A percentile compares a stretch with the other conserved stretches of the same genome.
Evolutionary conservation across 2,329 filamentous ascomycete species (phyloP).

Genomic region (Nemania diffusa): DNA sequence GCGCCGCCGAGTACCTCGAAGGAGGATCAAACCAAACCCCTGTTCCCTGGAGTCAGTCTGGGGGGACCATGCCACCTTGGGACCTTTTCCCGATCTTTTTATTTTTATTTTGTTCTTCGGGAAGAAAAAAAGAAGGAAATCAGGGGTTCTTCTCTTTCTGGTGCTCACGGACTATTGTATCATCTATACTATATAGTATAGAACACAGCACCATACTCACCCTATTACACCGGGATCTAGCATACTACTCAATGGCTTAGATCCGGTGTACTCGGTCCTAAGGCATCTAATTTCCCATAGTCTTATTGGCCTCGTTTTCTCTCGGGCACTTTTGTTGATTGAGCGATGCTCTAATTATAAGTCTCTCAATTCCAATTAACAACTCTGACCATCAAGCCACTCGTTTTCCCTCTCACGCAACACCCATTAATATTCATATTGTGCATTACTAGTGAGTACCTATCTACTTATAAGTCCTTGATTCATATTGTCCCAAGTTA

Average conservation of each 20-base stretch:
- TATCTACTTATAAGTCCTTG: conserved; percentile 4
- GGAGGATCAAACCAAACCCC: conserved; percentile 31
- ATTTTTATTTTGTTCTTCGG: neutral
- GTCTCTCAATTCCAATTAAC: neutral
- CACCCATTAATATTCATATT: neutral
- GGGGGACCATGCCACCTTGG: neutral
- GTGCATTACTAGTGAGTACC: conserved; percentile 15
- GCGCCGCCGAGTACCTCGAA: conserved; percentile 2
- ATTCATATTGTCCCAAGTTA: conserved; percentile 12
- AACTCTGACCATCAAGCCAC: conserved; percentile 13
- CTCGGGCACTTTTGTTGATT: neutral
- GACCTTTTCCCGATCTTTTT: neutral
- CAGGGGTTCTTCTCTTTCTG: neutral
- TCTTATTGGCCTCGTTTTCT: conserved; percentile 27
- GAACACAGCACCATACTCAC: neutral
- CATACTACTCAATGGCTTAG: neutral
- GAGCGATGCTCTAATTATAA: conserved; percentile 1
- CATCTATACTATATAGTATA: no score
- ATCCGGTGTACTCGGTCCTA: neutral
- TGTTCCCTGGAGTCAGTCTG: conserved; percentile 5
- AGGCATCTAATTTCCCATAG: conserved; percentile 24
- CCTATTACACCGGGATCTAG: neutral
- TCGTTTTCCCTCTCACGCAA: conserved; percentile 12
- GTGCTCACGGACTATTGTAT: neutral
- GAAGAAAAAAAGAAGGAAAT: neutral